Evolutionary conservation across 2,329 filamentous ascomycete species (phyloP).

Genomic region (Ascochyta viciae-villosae): DNA sequence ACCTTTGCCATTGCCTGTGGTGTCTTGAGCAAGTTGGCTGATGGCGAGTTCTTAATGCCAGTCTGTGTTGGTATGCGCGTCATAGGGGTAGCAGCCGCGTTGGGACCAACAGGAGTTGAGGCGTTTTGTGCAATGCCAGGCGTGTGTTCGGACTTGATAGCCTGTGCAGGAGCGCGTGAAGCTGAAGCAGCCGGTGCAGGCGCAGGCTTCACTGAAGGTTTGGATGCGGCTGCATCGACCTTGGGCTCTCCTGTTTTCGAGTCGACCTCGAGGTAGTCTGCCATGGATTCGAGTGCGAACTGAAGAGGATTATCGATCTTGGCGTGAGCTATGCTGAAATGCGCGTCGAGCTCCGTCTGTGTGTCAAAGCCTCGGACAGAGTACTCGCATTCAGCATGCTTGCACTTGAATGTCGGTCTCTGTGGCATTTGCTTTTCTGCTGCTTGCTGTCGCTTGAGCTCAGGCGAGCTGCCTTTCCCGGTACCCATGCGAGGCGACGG

Average conservation of each 20-base stretch:
- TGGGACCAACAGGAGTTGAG: slow-evolving; percentile 44
- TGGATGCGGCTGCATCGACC: slow-evolving; percentile 31
- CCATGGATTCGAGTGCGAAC: slow-evolving; percentile 63
- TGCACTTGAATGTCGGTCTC: slow-evolving; percentile 61
- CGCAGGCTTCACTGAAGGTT: slow-evolving; percentile 31
- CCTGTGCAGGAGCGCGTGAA: slow-evolving; percentile 33
- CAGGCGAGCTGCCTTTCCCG: slow-evolving; percentile 50
- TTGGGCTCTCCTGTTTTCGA: slow-evolving; percentile 51
- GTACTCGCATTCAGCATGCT: slow-evolving; percentile 59
- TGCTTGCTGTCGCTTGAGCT: slow-evolving; percentile 55
- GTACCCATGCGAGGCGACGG: slow-evolving; percentile 49
- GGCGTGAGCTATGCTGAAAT: slow-evolving; percentile 61
- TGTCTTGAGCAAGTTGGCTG: slow-evolving; percentile 48
- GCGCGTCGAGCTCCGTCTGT: slow-evolving; percentile 61
- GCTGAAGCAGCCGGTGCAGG: slow-evolving; percentile 20
- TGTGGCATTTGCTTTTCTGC: slow-evolving; percentile 53
- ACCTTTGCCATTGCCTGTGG: slow-evolving; percentile 45
- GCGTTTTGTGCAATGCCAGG: slow-evolving; percentile 41
- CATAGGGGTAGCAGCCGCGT: slow-evolving; percentile 47
- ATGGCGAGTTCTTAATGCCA: slow-evolving; percentile 48
- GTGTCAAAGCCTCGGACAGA: slow-evolving; percentile 62
- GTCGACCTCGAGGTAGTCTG: slow-evolving; percentile 59
- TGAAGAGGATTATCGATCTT: slow-evolving; percentile 62
- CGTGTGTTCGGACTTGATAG: slow-evolving; percentile 45
- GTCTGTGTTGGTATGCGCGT: slow-evolving; percentile 47